These are phyloP conservation scores for Peronospora tabacina DNA, from an alignment of 352 stramenopile genomes.

Conservation along the genomic window DNA sequence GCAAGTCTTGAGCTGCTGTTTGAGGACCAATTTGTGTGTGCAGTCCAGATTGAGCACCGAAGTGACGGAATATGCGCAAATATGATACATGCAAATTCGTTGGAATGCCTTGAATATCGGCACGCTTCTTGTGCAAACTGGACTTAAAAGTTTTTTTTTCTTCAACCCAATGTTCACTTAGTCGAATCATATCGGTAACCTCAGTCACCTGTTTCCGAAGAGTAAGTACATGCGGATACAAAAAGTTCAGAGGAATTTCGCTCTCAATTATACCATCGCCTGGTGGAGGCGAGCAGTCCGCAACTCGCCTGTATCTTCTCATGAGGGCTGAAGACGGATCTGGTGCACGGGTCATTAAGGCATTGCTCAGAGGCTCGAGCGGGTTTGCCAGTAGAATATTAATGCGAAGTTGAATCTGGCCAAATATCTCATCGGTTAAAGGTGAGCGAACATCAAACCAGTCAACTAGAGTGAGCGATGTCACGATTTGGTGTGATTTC, in stretches of 20 bases:
- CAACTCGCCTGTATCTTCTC: conserved; percentile 29
- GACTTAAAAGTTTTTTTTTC: conserved; percentile 83
- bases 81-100: conserved; percentile 83
- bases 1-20: conserved; percentile 49
- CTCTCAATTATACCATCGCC: conserved; percentile 41
- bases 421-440: conserved; percentile 48
- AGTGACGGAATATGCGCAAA: conserved; percentile 68
- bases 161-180: conserved; percentile 52
- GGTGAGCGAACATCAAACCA: conserved; percentile 71
- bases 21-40: conserved; percentile 16
- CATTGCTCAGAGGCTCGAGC: conserved; percentile 19
- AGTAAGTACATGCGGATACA: conserved; percentile 65
- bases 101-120: conserved; percentile 70
- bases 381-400: conserved; percentile 66
- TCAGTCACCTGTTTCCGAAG: conserved; percentile 55
- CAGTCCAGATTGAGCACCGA: conserved; percentile 28
- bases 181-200: conserved; percentile 59
- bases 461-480: conserved; percentile 62
- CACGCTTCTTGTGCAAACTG: conserved; percentile 71
- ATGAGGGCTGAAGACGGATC: conserved; percentile 16
- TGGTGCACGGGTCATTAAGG: conserved; percentile 8
- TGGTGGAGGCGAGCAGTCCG: conserved; percentile 37
- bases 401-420: conserved; percentile 66
- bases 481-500: conserved; percentile 36
- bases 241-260: conserved; percentile 58